Evolutionary conservation across 108 stramenopile species (phyloP).

Genomic region (Cyclotella distinguenda): DNA sequence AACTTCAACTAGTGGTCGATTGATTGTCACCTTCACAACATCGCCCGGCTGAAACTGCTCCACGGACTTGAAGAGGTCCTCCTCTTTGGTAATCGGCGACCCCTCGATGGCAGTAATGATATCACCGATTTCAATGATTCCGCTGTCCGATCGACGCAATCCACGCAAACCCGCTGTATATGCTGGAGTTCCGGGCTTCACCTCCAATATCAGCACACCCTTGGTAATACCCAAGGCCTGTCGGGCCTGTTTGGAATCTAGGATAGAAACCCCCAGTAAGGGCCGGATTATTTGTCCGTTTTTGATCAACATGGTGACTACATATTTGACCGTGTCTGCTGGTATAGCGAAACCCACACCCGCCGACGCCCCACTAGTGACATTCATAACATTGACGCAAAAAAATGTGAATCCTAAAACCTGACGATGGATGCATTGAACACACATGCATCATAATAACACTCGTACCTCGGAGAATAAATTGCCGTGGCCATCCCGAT

Average conservation of each 20-base stretch:
- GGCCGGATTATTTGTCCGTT: slow-evolving; percentile 89
- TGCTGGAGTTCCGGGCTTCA: slow-evolving; percentile 73
- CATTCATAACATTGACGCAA: neutral
- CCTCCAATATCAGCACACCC: slow-evolving; percentile 92
- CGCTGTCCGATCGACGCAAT: slow-evolving; percentile 67
- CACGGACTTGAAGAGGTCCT: slow-evolving; percentile 87
- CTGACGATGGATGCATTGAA: too few relatives aligned
- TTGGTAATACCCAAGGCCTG: slow-evolving; percentile 82
- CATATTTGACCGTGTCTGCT: slow-evolving; percentile 29
- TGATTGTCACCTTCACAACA: slow-evolving; percentile 71
- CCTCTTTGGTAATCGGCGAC: slow-evolving; percentile 73
- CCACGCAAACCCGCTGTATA: slow-evolving; percentile 69
- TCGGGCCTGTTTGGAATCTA: slow-evolving; percentile 84
- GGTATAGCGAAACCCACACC: slow-evolving; percentile 97
- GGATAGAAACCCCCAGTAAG: slow-evolving; percentile 83
- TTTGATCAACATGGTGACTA: slow-evolving; percentile 56
- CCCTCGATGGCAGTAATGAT: slow-evolving; percentile 86
- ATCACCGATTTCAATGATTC: slow-evolving; percentile 89
- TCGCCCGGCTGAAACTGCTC: slow-evolving; percentile 87
- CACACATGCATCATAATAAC: too few relatives aligned
- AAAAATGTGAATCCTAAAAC: neutral
- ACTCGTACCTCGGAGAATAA: slow-evolving; percentile 59
- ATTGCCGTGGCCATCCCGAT: slow-evolving; percentile 97
- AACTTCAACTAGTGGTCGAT: slow-evolving; percentile 49
- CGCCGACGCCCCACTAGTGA: slow-evolving; percentile 77